Conservation (phyloP, 139 green algal genomes). For the Cymbomonas tetramitiformis region DNA sequence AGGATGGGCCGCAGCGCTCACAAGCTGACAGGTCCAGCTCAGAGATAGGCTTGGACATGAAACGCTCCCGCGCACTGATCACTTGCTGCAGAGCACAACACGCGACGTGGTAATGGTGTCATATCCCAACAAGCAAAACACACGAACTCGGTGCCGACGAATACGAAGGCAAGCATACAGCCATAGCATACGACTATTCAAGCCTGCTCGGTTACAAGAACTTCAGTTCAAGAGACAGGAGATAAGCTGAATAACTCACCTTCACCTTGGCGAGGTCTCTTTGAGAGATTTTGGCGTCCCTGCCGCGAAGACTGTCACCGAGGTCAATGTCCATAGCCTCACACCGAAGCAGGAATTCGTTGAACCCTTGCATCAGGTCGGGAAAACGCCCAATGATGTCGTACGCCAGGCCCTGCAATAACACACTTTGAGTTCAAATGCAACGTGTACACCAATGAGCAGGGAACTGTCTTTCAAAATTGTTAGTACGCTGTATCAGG, state of each 20-base stretch:
- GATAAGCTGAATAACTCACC: no score
- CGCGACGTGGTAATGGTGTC: no score
- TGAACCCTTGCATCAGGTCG: conserved; percentile 69
- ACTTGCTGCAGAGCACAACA: no score
- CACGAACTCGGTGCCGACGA: no score
- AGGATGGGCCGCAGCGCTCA: conserved; percentile 64
- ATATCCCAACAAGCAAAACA: no score
- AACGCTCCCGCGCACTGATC: conserved; percentile 47
- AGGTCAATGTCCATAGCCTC: conserved; percentile 40
- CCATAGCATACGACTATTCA: no score
- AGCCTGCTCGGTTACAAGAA: no score
- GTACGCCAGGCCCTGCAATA: conserved; percentile 26
- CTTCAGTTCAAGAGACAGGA: no score
- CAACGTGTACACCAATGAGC: not conserved
- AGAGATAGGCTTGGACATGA: conserved; percentile 67
- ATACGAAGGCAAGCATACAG: no score
- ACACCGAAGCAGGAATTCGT: conserved; percentile 61
- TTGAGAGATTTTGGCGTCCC: conserved; percentile 8
- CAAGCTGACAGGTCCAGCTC: conserved; percentile 70
- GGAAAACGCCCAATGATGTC: conserved; percentile 73
- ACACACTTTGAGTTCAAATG: not conserved
- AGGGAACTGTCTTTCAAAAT: no score
- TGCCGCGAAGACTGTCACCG: not conserved
- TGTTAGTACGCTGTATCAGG: no score
- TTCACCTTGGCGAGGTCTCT: conserved; percentile 22